A percentile compares a stretch with the other conserved stretches of the same genome.
Evolutionary conservation across 2,329 filamentous ascomycete genomes (phyloP).

Genomic region (Arthrobotrys musiformis): DNA sequence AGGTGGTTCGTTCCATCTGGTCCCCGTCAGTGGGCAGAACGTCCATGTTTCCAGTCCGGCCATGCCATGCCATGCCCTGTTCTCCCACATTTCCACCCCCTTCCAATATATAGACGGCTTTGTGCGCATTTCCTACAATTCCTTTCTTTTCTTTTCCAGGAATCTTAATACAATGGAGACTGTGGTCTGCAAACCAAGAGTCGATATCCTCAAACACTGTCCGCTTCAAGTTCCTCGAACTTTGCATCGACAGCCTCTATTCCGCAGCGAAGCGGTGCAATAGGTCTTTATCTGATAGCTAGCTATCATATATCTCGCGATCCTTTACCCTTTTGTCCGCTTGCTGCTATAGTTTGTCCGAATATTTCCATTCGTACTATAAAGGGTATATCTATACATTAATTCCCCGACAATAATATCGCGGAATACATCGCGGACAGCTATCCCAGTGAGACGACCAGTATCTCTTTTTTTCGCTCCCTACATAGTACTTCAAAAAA

Average conservation of each 20-base stretch:
- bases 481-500: too few relatives aligned
- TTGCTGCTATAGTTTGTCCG: slow-evolving; percentile 11
- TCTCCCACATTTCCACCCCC: slow-evolving; percentile 33
- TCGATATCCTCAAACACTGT: slow-evolving; percentile 30
- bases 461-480: background rate
- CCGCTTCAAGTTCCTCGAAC: slow-evolving; percentile 54
- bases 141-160: slow-evolving; percentile 48
- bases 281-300: slow-evolving; percentile 43
- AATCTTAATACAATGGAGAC: slow-evolving; percentile 44
- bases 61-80: slow-evolving; percentile 30
- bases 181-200: slow-evolving; percentile 28
- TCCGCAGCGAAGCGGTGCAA: slow-evolving; percentile 45
- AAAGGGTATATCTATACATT: slow-evolving; percentile 20
- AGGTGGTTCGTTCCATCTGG: slow-evolving; percentile 43
- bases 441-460: background rate
- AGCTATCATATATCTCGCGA: slow-evolving; percentile 28
- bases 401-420: slow-evolving; percentile 12
- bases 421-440: background rate
- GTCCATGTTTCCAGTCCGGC: slow-evolving; percentile 18
- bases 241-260: slow-evolving; percentile 37
- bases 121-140: slow-evolving; percentile 42
- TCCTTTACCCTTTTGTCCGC: slow-evolving; percentile 33
- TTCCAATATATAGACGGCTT: slow-evolving; percentile 56
- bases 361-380: slow-evolving; percentile 17
- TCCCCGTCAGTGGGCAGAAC: slow-evolving; percentile 16